Evolutionary conservation across 2,329 filamentous ascomycete genomes (phyloP).

Genomic region (Gremmenia infestans): DNA sequence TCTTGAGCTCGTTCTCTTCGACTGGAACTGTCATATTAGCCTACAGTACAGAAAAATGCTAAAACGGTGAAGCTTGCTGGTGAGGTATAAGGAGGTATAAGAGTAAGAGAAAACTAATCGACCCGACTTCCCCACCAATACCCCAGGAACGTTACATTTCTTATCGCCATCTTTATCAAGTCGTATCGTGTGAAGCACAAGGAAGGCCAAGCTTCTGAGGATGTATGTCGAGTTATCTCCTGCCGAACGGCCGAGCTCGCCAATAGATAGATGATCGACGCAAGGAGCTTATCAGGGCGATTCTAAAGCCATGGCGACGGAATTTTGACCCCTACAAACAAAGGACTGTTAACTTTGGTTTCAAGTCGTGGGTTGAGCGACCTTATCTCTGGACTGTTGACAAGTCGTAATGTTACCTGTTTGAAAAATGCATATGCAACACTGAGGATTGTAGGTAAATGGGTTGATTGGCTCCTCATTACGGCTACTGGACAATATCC

Average conservation of each 20-base stretch:
- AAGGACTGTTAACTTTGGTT: not conserved
- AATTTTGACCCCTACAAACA: not conserved
- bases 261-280: too few species aligned
- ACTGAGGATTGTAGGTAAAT: too few species aligned
- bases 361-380: not conserved
- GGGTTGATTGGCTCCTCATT: too few species aligned
- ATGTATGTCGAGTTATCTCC: too few species aligned
- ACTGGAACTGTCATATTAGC: not conserved
- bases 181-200: not conserved
- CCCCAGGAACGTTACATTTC: conserved; percentile 13
- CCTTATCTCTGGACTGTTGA: too few species aligned
- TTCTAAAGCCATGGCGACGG: not conserved
- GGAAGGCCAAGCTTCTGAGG: not conserved
- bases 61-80: too few species aligned
- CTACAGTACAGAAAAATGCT: too few species aligned
- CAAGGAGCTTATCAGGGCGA: not conserved
- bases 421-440: too few species aligned
- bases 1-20: not conserved
- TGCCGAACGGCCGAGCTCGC: too few species aligned
- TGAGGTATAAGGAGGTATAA: not conserved
- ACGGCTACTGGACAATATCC: too few species aligned
- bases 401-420: too few species aligned
- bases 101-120: not conserved
- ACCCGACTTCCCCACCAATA: not conserved
- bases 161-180: not conserved